Evolutionary conservation across 192 early-diverging fungal species (phyloP).

Genomic region (Coemansia sp.): DNA sequence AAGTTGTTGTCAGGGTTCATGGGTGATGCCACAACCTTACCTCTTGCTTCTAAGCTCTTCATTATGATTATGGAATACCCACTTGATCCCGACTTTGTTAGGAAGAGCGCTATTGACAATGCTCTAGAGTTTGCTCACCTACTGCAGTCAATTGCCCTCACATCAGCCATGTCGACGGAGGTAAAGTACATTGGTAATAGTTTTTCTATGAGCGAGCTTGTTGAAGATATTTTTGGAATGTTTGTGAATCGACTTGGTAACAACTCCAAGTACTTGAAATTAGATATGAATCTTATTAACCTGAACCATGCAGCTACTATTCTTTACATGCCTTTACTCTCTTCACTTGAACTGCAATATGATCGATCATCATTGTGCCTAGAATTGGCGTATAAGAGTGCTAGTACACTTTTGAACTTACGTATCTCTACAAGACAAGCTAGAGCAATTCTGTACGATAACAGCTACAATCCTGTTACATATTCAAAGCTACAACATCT

Average conservation of each 20-base stretch:
- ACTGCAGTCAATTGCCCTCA: neutral
- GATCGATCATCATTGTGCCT: neutral
- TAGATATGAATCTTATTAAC: neutral
- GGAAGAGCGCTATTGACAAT: neutral
- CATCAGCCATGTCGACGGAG: neutral
- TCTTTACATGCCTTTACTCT: neutral
- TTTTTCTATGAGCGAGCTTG: neutral
- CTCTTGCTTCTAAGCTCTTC: neutral
- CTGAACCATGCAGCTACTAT: neutral
- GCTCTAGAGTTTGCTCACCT: neutral
- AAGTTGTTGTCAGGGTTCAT: neutral
- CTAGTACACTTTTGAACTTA: neutral
- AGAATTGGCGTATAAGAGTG: neutral
- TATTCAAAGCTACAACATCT: constrained; percentile 8
- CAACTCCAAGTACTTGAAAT: neutral
- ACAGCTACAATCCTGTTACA: neutral
- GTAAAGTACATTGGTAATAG: neutral
- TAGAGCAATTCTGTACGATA: neutral
- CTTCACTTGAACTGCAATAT: neutral
- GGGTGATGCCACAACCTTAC: neutral
- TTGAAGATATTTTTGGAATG: neutral
- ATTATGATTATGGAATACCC: neutral
- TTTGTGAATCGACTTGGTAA: neutral
- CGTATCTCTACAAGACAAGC: neutral
- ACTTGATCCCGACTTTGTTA: neutral